Base-by-base conservation (phyloP, 352 stramenopile species). In the Globisporangium heterothallicum region DNA sequence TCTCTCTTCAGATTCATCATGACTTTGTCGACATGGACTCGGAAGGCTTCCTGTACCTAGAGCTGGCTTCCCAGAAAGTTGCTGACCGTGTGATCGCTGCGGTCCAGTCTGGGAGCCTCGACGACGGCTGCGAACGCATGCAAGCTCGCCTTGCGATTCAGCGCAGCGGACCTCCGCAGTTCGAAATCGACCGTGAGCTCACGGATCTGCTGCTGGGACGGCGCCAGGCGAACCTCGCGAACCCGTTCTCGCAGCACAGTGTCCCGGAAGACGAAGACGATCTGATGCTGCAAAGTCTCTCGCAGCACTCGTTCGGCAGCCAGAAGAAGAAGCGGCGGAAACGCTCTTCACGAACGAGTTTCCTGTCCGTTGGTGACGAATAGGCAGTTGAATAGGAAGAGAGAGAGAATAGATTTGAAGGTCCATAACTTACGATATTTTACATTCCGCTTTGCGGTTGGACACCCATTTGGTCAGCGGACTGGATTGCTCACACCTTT, bases 241-340 rank as follows among this genome's bases (percentile, higher is more conserved):
- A 59, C 14, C 47, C 60, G 42, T 77, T 86, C 62, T 84, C 75
- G 35, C 75, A 85, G 66, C 66, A 72, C 62, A 73, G 49, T 57
- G 46, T 32, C 27, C 56, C 41, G 43, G 63, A 76, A 6, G 69
- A 81, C 35, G 77, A 87, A n/a, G 80, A 88, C 29, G 76, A 88
- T 13, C 50, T 78, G n/a, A 73, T 88, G 50, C 68, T 91, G 7
- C 80, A 91, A 49, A 91, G 74, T 56, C 64, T 91, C 13, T 91
- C 80, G 55, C 80, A 91, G 51, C 70, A 66, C 34, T 71, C 75
- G 38, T 74, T 80, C 29, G 48, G 56, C 9, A 61, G 24, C 6
- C 68, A 24, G 32, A 59, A 36, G 42, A 22, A 34, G 13, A 58
- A 29, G 25, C 19, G 9, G 18, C 29, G 26, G 14, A 30, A 43